A percentile compares a stretch with the other conserved stretches of the same genome.
Conservation (phyloP, 1,284 basidiomycete species). For the Leccinum subrobustum region DNA sequence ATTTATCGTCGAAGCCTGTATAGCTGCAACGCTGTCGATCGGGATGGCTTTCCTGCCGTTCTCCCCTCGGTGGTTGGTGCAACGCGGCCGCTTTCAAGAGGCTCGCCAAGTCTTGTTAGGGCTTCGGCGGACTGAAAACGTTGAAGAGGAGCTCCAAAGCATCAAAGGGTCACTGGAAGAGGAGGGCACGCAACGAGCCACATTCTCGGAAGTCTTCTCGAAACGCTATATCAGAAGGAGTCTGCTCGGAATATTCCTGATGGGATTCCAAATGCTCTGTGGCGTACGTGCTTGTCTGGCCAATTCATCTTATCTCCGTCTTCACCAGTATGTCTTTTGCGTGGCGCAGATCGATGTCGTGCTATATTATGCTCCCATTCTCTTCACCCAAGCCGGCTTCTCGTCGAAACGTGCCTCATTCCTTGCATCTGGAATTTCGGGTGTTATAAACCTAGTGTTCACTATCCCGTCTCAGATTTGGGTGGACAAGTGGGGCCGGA, state of each 20-base stretch:
- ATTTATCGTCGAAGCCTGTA: conserved; percentile 42
- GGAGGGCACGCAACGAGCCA: conserved; percentile 15
- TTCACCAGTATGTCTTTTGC: conserved; percentile 24
- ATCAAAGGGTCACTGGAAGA: conserved; percentile 28
- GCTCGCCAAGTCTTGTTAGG: conserved; percentile 34
- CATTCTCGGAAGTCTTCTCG: conserved; percentile 33
- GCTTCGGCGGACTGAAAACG: conserved; percentile 11
- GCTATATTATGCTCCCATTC: conserved; percentile 48
- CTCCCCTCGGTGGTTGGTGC: conserved; percentile 51
- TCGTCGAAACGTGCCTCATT: conserved; percentile 46
- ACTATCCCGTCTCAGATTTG: conserved; percentile 43
- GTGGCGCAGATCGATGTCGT: conserved; percentile 25
- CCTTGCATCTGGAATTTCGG: conserved; percentile 52
- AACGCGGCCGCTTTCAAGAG: conserved; percentile 42
- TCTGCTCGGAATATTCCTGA: conserved; percentile 45
- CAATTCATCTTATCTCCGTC: conserved; percentile 17
- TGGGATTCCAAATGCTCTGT: conserved; percentile 43
- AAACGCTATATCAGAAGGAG: conserved; percentile 38
- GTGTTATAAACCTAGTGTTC: conserved; percentile 45
- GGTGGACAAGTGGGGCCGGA: conserved; percentile 47
- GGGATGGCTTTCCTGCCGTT: conserved; percentile 51
- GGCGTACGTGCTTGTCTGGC: conserved; percentile 26
- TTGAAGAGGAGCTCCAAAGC: conserved; percentile 25
- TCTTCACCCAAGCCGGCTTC: conserved; percentile 52
- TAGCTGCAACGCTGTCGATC: conserved; percentile 41